These are phyloP conservation scores for Penicillium chermesinum DNA, from an alignment of 495 filamentous ascomycete genomes.

Conservation along the genomic window DNA sequence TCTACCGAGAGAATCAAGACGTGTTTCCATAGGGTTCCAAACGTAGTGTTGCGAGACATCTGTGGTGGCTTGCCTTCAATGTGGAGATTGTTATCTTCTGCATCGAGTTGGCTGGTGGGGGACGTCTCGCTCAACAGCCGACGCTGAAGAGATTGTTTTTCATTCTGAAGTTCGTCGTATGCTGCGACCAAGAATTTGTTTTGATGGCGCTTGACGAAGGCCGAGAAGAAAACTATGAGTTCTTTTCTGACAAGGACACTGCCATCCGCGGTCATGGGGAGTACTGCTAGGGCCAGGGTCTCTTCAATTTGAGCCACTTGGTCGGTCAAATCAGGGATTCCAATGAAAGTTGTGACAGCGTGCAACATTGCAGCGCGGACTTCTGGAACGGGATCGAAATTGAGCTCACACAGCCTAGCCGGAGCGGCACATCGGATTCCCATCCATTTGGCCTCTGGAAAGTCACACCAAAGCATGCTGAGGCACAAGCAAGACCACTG, in stretches of 20 bases:
- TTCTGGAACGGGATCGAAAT: slow-evolving; percentile 87
- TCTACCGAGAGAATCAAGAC: slow-evolving; percentile 85
- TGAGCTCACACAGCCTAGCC: slow-evolving; percentile 68
- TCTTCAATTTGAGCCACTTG: slow-evolving; percentile 89
- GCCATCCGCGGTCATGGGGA: slow-evolving; percentile 85
- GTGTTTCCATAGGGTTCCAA: slow-evolving; percentile 90
- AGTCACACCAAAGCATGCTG: slow-evolving; percentile 89
- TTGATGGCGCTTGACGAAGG: slow-evolving; percentile 85
- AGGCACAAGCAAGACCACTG: slow-evolving; percentile 98
- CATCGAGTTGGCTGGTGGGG: slow-evolving; percentile 12
- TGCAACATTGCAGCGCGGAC: slow-evolving; percentile 90
- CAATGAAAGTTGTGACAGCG: slow-evolving; percentile 87
- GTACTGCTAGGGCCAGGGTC: slow-evolving; percentile 72
- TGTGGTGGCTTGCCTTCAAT: slow-evolving; percentile 23
- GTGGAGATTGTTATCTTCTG: slow-evolving; percentile 5
- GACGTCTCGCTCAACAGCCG: slow-evolving; percentile 32
- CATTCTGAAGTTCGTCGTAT: slow-evolving; percentile 84
- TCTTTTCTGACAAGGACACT: slow-evolving; percentile 91
- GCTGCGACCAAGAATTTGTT: slow-evolving; percentile 88
- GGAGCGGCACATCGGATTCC: slow-evolving; percentile 81
- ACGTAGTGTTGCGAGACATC: slow-evolving; percentile 80
- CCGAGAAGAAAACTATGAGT: slow-evolving; percentile 86
- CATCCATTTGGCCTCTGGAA: slow-evolving; percentile 88
- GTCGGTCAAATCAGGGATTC: slow-evolving; percentile 86
- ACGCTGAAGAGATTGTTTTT: slow-evolving; percentile 61